Base-by-base conservation (phyloP, 371 early-diverging fungal genomes). In the Mycotypha africana region DNA sequence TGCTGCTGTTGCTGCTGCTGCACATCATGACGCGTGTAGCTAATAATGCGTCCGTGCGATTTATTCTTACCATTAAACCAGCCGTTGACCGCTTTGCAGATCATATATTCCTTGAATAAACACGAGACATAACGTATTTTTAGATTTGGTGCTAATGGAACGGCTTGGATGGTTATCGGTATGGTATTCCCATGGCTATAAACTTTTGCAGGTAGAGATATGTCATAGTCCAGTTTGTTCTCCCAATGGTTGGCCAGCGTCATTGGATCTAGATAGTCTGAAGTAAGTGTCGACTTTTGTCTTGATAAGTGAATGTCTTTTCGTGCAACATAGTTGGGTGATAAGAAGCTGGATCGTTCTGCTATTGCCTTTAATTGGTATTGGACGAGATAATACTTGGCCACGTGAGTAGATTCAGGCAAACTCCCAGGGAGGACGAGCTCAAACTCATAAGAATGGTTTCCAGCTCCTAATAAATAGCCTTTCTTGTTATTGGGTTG, bases 51-150 rank as follows among this genome's bases (percentile, higher is more conserved):
- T 5, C 64, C 48, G 31, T 67, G 65, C 1, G 59, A 47, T 26
- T 63, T 56, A 10, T 62, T 51, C 31, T 59, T 49, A 43, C 63
- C 51, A 54, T 58, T 61, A 47, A 59, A 41, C 67, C 66, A 46
- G 7, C 42, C 51, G 36, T 58, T 44, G 20, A 49, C 46, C 10
- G 68, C 60, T 17, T 56, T 47, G 42, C 61, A 67, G 2, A 63
- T 57, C 45, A 63, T 55, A 30, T 70, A 70, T 38, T 74, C 74
- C 37, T 74, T 74, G 36, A 74, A 63, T 0, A 53, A 57, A 32
- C 63, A 67, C 7, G 53, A 41, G 7, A 66, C 30, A 34, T 47
- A 52, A 14, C 44, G 56, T n/a, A 66, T 43, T 25, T 45, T 35
- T 31, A 41, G 23, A 20, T 42, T n/a, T 17, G 52, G 37, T 3